Evolutionary conservation across 1,139 yeast genomes (phyloP).

Genomic region (Taphrina flavorubra): DNA sequence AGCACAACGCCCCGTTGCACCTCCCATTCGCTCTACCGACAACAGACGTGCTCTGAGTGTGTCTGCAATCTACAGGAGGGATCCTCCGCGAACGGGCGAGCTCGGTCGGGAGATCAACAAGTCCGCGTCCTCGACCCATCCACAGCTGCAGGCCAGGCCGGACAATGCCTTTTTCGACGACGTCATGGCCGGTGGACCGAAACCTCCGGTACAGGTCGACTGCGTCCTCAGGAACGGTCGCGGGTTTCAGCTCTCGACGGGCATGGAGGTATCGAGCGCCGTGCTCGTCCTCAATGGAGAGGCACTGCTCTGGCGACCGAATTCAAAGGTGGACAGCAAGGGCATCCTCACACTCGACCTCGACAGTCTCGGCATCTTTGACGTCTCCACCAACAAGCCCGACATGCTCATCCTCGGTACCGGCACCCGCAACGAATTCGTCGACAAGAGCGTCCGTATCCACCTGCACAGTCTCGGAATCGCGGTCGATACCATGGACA

Average conservation of each 20-base stretch:
- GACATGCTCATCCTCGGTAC: conserved; percentile 40
- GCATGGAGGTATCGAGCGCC: conserved; percentile 36
- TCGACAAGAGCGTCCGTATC: conserved; percentile 27
- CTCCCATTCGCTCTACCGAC: neutral
- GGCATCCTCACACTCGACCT: conserved; percentile 30
- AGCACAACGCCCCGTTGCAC: neutral
- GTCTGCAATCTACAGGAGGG: neutral
- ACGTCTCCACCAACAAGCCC: conserved; percentile 35
- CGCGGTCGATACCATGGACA: conserved; percentile 39
- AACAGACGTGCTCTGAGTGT: neutral
- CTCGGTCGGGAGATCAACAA: conserved; percentile 23
- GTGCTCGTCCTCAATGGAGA: conserved; percentile 36
- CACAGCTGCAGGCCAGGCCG: conserved; percentile 32
- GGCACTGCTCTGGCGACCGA: conserved; percentile 36
- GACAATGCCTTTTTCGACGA: conserved; percentile 40
- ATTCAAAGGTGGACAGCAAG: conserved; percentile 27
- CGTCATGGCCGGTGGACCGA: conserved; percentile 37
- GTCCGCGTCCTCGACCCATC: conserved; percentile 22
- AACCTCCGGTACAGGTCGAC: conserved; percentile 36
- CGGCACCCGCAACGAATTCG: conserved; percentile 35
- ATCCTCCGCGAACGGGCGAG: conserved; percentile 6
- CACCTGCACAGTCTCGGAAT: conserved; percentile 33
- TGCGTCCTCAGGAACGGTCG: conserved; percentile 36
- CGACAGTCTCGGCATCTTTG: conserved; percentile 32
- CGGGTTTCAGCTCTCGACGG: conserved; percentile 38